These are phyloP conservation scores for Metschnikowia baotianmanensis DNA, from an alignment of 805 yeast genomes.

Conservation along the genomic window DNA sequence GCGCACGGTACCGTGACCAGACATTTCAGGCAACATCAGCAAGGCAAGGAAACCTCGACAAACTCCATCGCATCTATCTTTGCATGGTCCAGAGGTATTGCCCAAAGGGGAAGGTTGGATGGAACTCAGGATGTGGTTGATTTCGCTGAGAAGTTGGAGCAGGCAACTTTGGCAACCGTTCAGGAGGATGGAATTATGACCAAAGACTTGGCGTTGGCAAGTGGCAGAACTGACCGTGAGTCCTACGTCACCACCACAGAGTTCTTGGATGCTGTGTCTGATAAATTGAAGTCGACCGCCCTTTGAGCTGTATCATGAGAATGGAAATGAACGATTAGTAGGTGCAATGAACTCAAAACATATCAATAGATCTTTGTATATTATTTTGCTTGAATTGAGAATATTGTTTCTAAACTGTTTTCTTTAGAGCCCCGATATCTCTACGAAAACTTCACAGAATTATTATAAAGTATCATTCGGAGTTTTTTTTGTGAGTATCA, in stretches of 20 bases:
- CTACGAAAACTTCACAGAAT: too few species aligned
- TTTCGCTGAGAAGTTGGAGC: constrained; percentile 77
- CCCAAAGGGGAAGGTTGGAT: constrained; percentile 90
- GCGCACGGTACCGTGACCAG: constrained; percentile 99
- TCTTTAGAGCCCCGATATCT: too few species aligned
- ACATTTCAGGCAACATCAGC: constrained; percentile 93
- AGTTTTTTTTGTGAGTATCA: too few species aligned
- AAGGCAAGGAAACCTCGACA: constrained; percentile 95
- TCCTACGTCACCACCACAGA: constrained; percentile 89
- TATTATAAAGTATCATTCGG: too few species aligned
- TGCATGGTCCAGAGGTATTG: constrained; percentile 94
- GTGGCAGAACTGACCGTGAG: constrained; percentile 80
- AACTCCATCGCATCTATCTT: constrained; percentile 96
- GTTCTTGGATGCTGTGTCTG: constrained; percentile 78
- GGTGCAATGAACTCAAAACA: too few species aligned
- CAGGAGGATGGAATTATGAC: constrained; percentile 86
- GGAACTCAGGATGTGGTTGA: constrained; percentile 77
- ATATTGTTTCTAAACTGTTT: too few species aligned
- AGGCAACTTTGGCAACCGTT: constrained; percentile 85
- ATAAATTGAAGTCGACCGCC: constrained; percentile 45
- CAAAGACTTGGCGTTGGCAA: constrained; percentile 89
- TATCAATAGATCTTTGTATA: too few species aligned
- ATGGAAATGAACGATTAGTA: too few species aligned
- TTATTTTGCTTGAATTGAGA: too few species aligned
- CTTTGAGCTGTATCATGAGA: too few species aligned